Base-by-base conservation (phyloP, 192 early-diverging fungal genomes). In the Endogone sp. region DNA sequence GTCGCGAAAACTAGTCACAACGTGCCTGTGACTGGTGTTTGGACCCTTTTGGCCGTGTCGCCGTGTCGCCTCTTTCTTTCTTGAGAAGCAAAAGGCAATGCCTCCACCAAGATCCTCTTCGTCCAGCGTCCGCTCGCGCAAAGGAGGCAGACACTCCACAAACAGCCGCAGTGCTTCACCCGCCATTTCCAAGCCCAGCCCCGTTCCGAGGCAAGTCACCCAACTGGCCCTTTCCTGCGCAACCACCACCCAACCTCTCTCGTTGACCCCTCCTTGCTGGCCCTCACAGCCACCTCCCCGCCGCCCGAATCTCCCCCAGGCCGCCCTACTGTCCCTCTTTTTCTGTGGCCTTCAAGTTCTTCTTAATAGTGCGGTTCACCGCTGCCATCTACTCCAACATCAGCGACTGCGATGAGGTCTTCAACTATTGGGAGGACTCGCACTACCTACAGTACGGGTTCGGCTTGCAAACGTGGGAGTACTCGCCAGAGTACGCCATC, bases 381-480 rank as follows among this genome's bases (percentile, higher is more conserved):
- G 84, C 84, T 22, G 86, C 85, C 20, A 67, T 87, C 0, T 87
- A 77, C 57, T 82, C 81, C 22, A 81, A 81, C 54, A 84, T 92
- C 56, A 73, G 73, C 59, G 94, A 95, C 71, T 95, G 94, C 77
- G 94, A 95, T 69, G 94, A 87, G 69, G 83, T 94, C 21, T 98
- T 90, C 82, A 99, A 98, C 82, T 99, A 94, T 80, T 98, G 94
- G 94, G 97, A 99, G 74, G 92, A 95, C 11, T 82, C 90, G 27
- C 96, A 99, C 72, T 94, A 93, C 67, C 73, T 96, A 26, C 85
- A 91, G 29, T 87, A 93, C 69, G 93, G 94, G 0, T 75, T 72
- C 67, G 97, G 96, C 63, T 83, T 94, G 60, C 92, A 97, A 76
- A 98, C 97, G 10, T 99, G 97, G 97, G 97, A 99, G 73, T 98